Evolutionary conservation across 345 rosid species (phyloP).

Genomic region (Angophora floribunda): DNA sequence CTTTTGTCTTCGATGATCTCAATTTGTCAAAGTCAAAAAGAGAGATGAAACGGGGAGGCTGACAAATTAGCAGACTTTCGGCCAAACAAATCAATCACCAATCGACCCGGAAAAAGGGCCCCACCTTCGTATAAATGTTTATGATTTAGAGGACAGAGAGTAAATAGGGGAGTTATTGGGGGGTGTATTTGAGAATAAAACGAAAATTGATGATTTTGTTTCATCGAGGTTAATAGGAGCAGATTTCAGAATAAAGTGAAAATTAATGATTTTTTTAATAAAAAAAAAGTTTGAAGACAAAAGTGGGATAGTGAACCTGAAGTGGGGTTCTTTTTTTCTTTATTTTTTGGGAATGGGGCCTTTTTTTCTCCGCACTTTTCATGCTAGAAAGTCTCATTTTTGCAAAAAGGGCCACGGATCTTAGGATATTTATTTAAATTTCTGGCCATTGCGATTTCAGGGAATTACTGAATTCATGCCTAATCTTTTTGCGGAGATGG

Average conservation of each 20-base stretch:
- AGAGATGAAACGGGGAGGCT: not conserved
- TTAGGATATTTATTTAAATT: not conserved
- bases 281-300: not conserved
- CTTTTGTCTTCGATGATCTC: not conserved
- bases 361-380: not conserved
- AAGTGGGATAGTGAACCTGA: not conserved
- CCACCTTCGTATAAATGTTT: not conserved
- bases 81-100: not conserved
- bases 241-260: not conserved
- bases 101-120: not conserved
- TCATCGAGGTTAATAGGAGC: too few relatives aligned
- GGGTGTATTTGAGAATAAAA: not conserved
- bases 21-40: not conserved
- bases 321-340: too few relatives aligned
- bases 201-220: not conserved
- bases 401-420: not conserved
- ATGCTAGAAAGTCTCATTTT: not conserved
- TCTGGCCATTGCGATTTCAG: not conserved
- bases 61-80: not conserved
- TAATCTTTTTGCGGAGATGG: not conserved
- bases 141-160: not conserved
- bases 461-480: not conserved
- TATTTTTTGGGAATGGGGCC: not conserved
- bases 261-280: not conserved
- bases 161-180: not conserved